Percentiles rank a stretch among this genome's conserved stretches.
These are phyloP conservation scores for Selaginella moellendorffii DNA, from an alignment of 75 land plant genomes.

Conservation along the genomic window DNA sequence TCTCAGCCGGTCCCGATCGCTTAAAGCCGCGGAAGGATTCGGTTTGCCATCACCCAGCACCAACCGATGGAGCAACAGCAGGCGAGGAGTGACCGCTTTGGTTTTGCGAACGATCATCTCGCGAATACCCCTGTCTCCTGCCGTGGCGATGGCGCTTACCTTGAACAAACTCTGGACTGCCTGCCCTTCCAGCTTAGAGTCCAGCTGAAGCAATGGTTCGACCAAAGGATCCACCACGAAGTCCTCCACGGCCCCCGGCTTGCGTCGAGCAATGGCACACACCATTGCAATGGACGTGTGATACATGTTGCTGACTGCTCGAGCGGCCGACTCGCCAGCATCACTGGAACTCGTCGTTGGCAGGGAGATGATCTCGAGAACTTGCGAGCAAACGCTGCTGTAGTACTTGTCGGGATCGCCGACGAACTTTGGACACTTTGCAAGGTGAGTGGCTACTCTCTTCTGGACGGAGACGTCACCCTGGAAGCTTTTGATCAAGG, in stretches of 20 bases:
- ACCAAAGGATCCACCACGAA: slow-evolving; percentile 24
- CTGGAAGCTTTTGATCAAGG: slow-evolving; percentile 19
- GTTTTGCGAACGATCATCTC: neutral
- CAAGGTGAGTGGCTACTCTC: slow-evolving; percentile 28
- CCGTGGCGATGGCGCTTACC: neutral
- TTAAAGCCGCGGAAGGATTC: neutral
- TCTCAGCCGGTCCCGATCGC: neutral
- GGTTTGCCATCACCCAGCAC: neutral
- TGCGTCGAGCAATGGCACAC: slow-evolving; percentile 14
- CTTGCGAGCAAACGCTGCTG: slow-evolving; percentile 26
- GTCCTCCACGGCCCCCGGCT: slow-evolving; percentile 16
- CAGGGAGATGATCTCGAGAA: slow-evolving; percentile 19
- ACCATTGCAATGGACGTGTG: slow-evolving; percentile 26
- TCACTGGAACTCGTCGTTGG: neutral
- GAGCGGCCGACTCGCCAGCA: slow-evolving; percentile 11
- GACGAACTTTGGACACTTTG: slow-evolving; percentile 28
- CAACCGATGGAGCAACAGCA: neutral
- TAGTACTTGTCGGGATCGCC: slow-evolving; percentile 22
- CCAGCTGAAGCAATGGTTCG: slow-evolving; percentile 15
- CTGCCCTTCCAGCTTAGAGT: neutral
- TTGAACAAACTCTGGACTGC: neutral
- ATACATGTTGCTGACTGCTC: slow-evolving; percentile 20
- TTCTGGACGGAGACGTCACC: slow-evolving; percentile 27
- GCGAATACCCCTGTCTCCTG: neutral
- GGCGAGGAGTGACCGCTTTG: neutral